phyloP scores from a whole-genome alignment of 345 rosid genomes.

The Eucalyptus decipiens region DNA sequence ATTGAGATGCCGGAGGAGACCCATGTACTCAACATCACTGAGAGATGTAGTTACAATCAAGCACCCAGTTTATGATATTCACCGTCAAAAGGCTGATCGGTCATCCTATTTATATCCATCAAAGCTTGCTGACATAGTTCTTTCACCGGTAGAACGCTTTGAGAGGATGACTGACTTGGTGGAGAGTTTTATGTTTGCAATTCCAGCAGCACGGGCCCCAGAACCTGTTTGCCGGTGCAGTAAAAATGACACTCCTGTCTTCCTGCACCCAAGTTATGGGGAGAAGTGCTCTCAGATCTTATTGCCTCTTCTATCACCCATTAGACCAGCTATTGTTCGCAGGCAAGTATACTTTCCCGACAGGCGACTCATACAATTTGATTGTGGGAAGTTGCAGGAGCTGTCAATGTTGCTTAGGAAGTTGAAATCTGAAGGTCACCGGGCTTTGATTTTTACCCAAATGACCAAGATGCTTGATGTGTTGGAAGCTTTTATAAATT shows the following conservation, averaged over 20 bases:
- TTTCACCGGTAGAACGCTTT: conserved; percentile 85
- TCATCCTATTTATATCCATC: conserved; percentile 52
- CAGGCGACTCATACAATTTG: conserved; percentile 96
- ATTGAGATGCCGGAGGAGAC: conserved; percentile 84
- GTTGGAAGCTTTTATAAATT: conserved; percentile 91
- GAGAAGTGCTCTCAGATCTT: conserved; percentile 55
- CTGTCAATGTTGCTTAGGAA: conserved; percentile 82
- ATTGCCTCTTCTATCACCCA: conserved; percentile 70
- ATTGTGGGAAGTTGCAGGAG: conserved; percentile 98
- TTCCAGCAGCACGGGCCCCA: conserved; percentile 90
- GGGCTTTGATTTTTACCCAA: conserved; percentile 97
- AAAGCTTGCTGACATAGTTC: conserved; percentile 68
- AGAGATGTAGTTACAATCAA: conserved; percentile 39
- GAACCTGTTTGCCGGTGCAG: conserved; percentile 84
- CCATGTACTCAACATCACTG: conserved; percentile 68
- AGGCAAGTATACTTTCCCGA: conserved; percentile 97
- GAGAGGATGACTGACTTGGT: conserved; percentile 65
- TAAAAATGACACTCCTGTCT: conserved; percentile 44
- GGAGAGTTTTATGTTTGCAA: conserved; percentile 87
- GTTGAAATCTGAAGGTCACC: conserved; percentile 90
- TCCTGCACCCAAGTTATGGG: conserved; percentile 44
- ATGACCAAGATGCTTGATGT: conserved; percentile 99
- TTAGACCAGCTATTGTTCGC: conserved; percentile 94
- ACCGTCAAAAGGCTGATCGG: conserved; percentile 29
- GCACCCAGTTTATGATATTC: conserved; percentile 54